These are phyloP conservation scores for Phytophthora sp. DNA, from an alignment of 352 stramenopile genomes.

Conservation along the genomic window DNA sequence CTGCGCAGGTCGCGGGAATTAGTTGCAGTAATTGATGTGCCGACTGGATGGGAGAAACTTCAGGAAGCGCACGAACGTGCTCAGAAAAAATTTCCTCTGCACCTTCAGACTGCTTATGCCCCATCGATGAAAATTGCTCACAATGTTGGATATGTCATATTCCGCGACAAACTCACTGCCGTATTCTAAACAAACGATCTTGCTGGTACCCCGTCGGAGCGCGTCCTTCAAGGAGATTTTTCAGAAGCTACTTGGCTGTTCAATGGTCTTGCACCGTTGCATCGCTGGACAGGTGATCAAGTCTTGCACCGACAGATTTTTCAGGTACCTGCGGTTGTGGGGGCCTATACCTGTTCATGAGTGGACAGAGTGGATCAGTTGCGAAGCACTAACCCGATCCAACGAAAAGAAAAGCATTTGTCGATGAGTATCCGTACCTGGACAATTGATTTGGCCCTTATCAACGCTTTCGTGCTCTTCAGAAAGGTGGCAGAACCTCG, in stretches of 20 bases:
- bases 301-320: constrained; percentile 10
- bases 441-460: constrained; percentile 4
- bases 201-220: not conserved
- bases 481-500: not conserved
- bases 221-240: not conserved
- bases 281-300: not conserved
- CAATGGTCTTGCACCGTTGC: constrained; percentile 1
- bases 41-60: not conserved
- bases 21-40: constrained; percentile 8
- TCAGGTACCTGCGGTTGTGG: constrained; percentile 1
- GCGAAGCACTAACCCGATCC: constrained; percentile 12
- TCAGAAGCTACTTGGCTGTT: constrained; percentile 2
- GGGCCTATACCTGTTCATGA: constrained; percentile 5
- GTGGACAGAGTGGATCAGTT: constrained; percentile 19
- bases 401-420: not conserved
- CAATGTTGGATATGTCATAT: constrained; percentile 14
- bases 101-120: constrained; percentile 10
- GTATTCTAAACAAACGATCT: constrained; percentile 23
- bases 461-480: constrained; percentile 8
- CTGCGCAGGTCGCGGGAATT: not conserved
- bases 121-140: not conserved
- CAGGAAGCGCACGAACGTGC: constrained; percentile 4
- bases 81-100: not conserved
- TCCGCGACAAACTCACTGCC: not conserved
- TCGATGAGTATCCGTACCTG: constrained; percentile 14